These are phyloP conservation scores for Cucurbita pepo DNA, from an alignment of 306 rosid species.

Conservation along the genomic window DNA sequence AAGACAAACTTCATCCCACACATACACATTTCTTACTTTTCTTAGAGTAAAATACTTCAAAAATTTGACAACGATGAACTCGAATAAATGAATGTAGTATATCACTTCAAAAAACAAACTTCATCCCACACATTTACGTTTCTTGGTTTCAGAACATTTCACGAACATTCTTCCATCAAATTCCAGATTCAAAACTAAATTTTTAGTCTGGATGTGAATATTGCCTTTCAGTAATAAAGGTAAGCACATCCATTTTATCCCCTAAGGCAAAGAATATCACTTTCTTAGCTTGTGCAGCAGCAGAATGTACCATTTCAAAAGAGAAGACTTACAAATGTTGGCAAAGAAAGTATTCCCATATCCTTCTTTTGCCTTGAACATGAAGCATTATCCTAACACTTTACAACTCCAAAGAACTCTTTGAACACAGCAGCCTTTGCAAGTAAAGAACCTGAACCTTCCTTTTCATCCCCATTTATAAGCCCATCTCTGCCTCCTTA, in stretches of 20 bases:
- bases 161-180: not conserved
- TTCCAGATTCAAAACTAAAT: not conserved
- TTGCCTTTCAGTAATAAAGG: not conserved
- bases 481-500: not conserved
- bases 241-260: not conserved
- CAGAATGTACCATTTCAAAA: slow-evolving; percentile 17
- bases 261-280: slow-evolving; percentile 34
- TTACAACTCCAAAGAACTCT: slow-evolving; percentile 35
- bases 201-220: not conserved
- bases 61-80: too few species aligned
- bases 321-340: slow-evolving; percentile 18
- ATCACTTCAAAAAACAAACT: too few species aligned
- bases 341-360: slow-evolving; percentile 39
- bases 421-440: slow-evolving; percentile 34
- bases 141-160: not conserved
- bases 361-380: slow-evolving; percentile 43
- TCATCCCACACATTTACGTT: too few species aligned
- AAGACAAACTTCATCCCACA: too few species aligned
- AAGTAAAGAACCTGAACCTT: slow-evolving; percentile 70
- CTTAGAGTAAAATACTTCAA: too few species aligned
- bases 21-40: too few species aligned
- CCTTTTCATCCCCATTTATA: slow-evolving; percentile 9
- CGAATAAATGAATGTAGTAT: too few species aligned
- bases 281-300: not conserved
- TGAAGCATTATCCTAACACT: slow-evolving; percentile 32